A percentile compares a stretch with the other conserved stretches of the same genome.
Conservation (phyloP, 1,139 yeast genomes). For the Geotrichum europaeum region DNA sequence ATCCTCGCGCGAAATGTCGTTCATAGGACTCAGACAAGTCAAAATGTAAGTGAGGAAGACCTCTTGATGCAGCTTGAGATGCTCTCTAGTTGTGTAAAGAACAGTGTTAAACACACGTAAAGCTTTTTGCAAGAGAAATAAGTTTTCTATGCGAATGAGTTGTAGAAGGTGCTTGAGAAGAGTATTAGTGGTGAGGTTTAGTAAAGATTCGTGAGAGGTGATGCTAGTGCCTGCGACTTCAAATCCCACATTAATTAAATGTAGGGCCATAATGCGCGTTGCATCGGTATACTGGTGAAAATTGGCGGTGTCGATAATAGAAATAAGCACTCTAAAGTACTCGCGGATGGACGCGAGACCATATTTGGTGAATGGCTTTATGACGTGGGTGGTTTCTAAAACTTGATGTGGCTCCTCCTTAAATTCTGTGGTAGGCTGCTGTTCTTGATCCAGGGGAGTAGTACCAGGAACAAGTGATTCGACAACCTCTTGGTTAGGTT, state of each 20-base stretch:
- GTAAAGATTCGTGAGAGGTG: slow-evolving; percentile 58
- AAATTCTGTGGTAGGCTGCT: neutral
- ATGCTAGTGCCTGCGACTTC: slow-evolving; percentile 74
- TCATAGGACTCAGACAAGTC: slow-evolving; percentile 35
- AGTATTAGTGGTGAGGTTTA: slow-evolving; percentile 67
- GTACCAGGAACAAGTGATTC: slow-evolving; percentile 1
- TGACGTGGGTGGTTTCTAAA: neutral
- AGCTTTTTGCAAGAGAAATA: slow-evolving; percentile 66
- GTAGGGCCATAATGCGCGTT: slow-evolving; percentile 76
- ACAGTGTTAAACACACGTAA: slow-evolving; percentile 67
- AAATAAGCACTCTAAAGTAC: slow-evolving; percentile 67
- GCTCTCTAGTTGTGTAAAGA: slow-evolving; percentile 33
- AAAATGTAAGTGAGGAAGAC: slow-evolving; percentile 37
- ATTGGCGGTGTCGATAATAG: slow-evolving; percentile 76
- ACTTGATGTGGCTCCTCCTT: neutral
- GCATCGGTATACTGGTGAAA: slow-evolving; percentile 82
- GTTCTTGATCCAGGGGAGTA: neutral
- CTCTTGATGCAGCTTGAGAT: slow-evolving; percentile 40
- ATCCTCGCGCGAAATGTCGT: slow-evolving; percentile 37
- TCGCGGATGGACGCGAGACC: slow-evolving; percentile 67
- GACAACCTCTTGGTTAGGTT: slow-evolving; percentile 6
- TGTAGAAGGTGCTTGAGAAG: slow-evolving; percentile 79
- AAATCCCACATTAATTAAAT: slow-evolving; percentile 67
- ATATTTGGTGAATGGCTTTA: slow-evolving; percentile 40
- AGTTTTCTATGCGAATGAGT: slow-evolving; percentile 63